phyloP scores from a whole-genome alignment of 768 basidiomycete species.

The Saitozyma podzolica region DNA sequence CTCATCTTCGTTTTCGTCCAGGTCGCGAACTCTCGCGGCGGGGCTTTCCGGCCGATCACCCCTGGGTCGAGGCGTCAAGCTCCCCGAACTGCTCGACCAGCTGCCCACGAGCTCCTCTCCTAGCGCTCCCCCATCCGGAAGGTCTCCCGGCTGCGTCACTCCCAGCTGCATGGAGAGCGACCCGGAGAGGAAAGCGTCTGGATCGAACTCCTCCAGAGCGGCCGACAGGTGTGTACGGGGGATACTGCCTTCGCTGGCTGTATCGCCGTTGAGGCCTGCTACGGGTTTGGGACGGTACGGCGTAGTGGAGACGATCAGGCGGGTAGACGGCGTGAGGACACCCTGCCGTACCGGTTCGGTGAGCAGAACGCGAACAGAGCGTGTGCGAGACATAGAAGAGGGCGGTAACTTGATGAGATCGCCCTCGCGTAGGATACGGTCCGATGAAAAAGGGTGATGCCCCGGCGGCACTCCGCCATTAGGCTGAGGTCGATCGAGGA shows the following conservation, averaged over 20 bases:
- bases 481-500: neutral
- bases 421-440: slow-evolving; percentile 30
- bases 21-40: too few species aligned
- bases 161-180: slow-evolving; percentile 13
- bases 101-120: neutral
- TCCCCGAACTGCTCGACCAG: neutral
- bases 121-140: slow-evolving; percentile 14
- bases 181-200: slow-evolving; percentile 44
- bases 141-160: neutral
- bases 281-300: slow-evolving; percentile 10
- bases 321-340: slow-evolving; percentile 59
- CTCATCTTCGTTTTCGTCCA: too few species aligned
- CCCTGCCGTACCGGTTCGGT: slow-evolving; percentile 76
- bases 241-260: slow-evolving; percentile 8
- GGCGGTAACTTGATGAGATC: slow-evolving; percentile 9
- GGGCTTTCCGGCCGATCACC: neutral
- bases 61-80: slow-evolving; percentile 35
- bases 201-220: slow-evolving; percentile 40
- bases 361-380: slow-evolving; percentile 58
- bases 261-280: neutral
- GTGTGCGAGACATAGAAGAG: slow-evolving; percentile 11
- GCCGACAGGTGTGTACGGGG: slow-evolving; percentile 19
- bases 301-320: slow-evolving; percentile 57
- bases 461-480: neutral
- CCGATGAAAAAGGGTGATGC: neutral